Evolutionary conservation across 257 asterid species (phyloP).

Genomic region (Craterostigma plantagineum): DNA sequence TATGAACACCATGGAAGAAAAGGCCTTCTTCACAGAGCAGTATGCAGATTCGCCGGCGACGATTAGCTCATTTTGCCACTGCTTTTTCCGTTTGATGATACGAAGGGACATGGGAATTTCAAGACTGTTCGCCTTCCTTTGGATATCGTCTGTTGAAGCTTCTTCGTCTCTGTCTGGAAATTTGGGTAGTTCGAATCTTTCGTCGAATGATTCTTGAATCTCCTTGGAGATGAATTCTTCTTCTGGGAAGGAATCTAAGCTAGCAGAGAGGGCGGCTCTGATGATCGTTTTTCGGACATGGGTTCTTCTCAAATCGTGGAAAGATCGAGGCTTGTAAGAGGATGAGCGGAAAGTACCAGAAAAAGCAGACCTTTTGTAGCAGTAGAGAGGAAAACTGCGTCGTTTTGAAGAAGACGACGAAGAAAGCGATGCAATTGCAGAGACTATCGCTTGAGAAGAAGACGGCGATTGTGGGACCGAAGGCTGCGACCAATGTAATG

Average conservation of each 20-base stretch:
- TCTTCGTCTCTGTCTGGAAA: slow-evolving; percentile 40
- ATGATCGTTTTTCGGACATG: slow-evolving; percentile 10
- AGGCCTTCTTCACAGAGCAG: slow-evolving; percentile 74
- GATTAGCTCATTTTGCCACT: slow-evolving; percentile 50
- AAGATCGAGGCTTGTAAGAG: slow-evolving; percentile 33
- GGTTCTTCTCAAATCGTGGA: slow-evolving; percentile 14
- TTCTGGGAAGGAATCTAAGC: slow-evolving; percentile 59
- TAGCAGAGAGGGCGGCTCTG: slow-evolving; percentile 30
- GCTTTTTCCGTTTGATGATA: slow-evolving; percentile 56
- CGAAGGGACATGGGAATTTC: slow-evolving; percentile 79
- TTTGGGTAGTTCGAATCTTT: slow-evolving; percentile 27
- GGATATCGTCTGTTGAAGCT: slow-evolving; percentile 40
- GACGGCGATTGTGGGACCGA: slow-evolving; percentile 60
- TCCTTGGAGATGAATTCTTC: slow-evolving; percentile 62
- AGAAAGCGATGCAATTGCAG: slow-evolving; percentile 16
- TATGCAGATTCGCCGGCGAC: slow-evolving; percentile 54
- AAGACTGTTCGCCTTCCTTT: slow-evolving; percentile 49
- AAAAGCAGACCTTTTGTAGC: slow-evolving; percentile 22
- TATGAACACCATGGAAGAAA: slow-evolving; percentile 91
- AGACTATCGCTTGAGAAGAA: slow-evolving; percentile 44
- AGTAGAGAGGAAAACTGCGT: slow-evolving; percentile 25
- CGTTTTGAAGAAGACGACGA: slow-evolving; percentile 40
- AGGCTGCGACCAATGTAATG: slow-evolving; percentile 59
- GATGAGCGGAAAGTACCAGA: slow-evolving; percentile 20
- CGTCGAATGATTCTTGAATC: slow-evolving; percentile 40